Evolutionary conservation across 441 rosid species (phyloP), one percentile per base, ranked within the genome.

Genomic region (Croton setiger): DNA sequence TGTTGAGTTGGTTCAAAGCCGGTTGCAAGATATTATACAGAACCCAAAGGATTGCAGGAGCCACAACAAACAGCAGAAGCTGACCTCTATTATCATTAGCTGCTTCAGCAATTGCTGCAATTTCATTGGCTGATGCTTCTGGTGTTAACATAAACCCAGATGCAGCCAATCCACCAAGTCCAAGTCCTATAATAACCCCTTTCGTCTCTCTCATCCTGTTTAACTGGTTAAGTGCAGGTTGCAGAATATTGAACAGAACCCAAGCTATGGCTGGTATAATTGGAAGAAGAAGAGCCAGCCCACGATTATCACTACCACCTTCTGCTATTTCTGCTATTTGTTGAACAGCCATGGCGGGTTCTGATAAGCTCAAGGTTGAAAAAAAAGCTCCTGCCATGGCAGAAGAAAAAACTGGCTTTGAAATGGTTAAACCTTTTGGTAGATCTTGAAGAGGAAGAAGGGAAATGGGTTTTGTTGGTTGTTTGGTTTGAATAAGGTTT

Each of bases 241-340:
- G 97, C 64, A 91, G 90, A 58, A 94, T 94, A 82, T 94, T 94
- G 92, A 63, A 94, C 9, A 94, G 91, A 12, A 91, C 98, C 98
- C 98, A 94, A 1, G 65, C 91, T 47, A 94, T 78, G 43, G 98
- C 96, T 2, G 93, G 98, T 47, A 89, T 69, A 76, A 94, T 67
- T 2, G 97, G 97, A 4, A 94, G 85, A 70, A 94, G 77, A 8
- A 94, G 86, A 2, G 97, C 93, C 3, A 86, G 14, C 8, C 98
- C 98, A 14, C 98, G 88, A 83, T 86, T 94, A 79, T 93, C 98
- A 39, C 9, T 39, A 17, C 8, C 98, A 8, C 87, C 89, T 23
- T 83, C 90, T 0, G 98, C 60, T 39, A 39, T 39, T 39, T 39
- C 83, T 0, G 96, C 89, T 44, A 93, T 84, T 60, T 91, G 95